Evolutionary conservation across 805 yeast species (phyloP), one percentile per base, ranked within the genome.

Genomic region (Hanseniaspora meyeri): DNA sequence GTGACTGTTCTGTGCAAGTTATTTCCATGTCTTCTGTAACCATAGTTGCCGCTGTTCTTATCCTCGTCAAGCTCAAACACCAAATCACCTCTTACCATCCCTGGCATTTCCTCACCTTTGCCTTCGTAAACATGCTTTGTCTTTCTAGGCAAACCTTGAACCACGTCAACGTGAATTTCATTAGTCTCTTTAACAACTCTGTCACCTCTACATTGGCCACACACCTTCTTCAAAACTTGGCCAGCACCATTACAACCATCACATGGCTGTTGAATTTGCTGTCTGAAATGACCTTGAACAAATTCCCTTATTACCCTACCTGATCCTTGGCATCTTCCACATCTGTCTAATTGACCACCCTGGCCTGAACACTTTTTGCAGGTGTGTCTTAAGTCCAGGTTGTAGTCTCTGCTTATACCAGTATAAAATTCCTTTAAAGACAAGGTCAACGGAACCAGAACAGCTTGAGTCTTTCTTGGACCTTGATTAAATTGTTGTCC

Each of bases 241-340:
- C 98, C 98, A 46, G 75, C 71, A 38, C 97, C 97, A 11, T 72
- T 70, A 74, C 98, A 93, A 52, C 72, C 70, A 55, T 85, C 88
- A 76, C 98, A 93, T 3, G 76, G 74, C 46, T 81, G 77, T 66
- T 87, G 91, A 62, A 90, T 76, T 59, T 83, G 85, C 69, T 93
- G 97, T 59, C 87, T 72, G 88, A 93, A 87, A 8, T 95, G 95
- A 0, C 87, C 97, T 61, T 91, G 70, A 66, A 90, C 95, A 58
- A 84, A 74, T 51, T 80, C 76, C 56, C 83, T 77, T 8, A 82
- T 66, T 40, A 78, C 69, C 24, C 83, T 74, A 31, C 98, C 98
- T 29, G 71, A 70, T 5, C 98, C 98, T 12, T 74, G 67, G 73
- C 98, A 93, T 51, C 70, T 71, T 0, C 68, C 60, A 74, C 98